Evolutionary conservation across 2,329 filamentous ascomycete species (phyloP).

Genomic region (Rhynchosporium graminicola): DNA sequence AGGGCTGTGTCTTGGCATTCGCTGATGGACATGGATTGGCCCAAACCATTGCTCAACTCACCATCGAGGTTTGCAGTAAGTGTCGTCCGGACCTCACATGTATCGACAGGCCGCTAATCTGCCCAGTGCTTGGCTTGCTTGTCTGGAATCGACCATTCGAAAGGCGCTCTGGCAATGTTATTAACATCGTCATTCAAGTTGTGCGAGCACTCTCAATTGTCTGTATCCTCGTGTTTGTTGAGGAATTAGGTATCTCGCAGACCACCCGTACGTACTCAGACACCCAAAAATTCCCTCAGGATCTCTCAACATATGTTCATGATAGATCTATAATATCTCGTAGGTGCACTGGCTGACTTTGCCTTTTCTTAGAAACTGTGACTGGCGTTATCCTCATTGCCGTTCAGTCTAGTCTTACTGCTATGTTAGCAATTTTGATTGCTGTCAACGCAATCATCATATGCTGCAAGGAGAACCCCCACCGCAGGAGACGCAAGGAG

Average conservation of each 20-base stretch:
- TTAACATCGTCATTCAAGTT: conserved; percentile 89
- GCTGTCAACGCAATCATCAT: conserved; percentile 83
- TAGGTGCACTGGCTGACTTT: too few relatives aligned
- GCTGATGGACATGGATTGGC: conserved; percentile 81
- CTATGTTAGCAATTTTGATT: conserved; percentile 81
- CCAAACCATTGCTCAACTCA: conserved; percentile 77
- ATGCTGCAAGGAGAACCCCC: conserved; percentile 85
- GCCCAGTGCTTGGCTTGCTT: conserved; percentile 67
- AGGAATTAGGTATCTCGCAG: conserved; percentile 85
- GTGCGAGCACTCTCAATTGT: conserved; percentile 86
- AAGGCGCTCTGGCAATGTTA: conserved; percentile 82
- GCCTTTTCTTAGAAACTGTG: conserved; percentile 61
- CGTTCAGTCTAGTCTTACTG: conserved; percentile 85
- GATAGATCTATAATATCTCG: too few relatives aligned
- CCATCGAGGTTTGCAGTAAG: conserved; percentile 67
- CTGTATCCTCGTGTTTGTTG: conserved; percentile 90
- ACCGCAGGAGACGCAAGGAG: conserved; percentile 85
- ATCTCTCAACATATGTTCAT: too few relatives aligned
- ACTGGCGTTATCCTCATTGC: conserved; percentile 91
- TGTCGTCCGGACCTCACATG: conserved; percentile 1
- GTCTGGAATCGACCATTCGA: conserved; percentile 86
- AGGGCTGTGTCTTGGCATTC: conserved; percentile 81
- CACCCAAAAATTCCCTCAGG: too few relatives aligned
- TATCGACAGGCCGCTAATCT: conserved; percentile 38
- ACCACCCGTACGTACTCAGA: conserved; percentile 60